Base-by-base conservation (phyloP, 192 early-diverging fungal genomes). In the Pilobolus umbonatus region DNA sequence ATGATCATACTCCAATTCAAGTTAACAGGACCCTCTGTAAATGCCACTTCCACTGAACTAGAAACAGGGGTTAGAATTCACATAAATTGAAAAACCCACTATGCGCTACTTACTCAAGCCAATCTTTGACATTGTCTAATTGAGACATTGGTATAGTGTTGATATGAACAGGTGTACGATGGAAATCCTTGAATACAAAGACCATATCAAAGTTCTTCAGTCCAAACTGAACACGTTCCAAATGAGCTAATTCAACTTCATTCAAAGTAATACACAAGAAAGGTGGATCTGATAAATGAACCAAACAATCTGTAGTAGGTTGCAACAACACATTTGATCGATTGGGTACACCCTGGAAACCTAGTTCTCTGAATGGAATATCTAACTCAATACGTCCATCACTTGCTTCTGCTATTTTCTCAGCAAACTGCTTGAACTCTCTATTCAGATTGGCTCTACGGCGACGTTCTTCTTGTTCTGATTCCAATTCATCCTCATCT, bases 131-230 rank as follows among this genome's bases (percentile, higher is more conserved):
- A 60, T 91, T 85, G 62, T 97, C 94, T 29, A 99, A 76, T 64
- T 94, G 86, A 46, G 81, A 83, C 75, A 90, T 89, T 9, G 92
- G 91, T 53, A 99, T 93, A 0, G 92, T 93, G 68, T 95, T 99
- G 72, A 99, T 89, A 55, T 99, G 95, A n/a, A 93, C 85, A 0
- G 90, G 88, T 1, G 92, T 68, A 49, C 89, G 77, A 38, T 79
- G 80, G 67, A 88, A 95, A 72, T 99, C 96, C 71, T 94, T 95
- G 80, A 92, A 95, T 4, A 97, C 84, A 77, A 97, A 92, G 8
- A 99, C 96, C 79, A 97, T 80, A 82, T 99, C 96, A 81, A 99
- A 99, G 75, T 95, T 96, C 80, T 94, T 93, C 31, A 97, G 77
- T 6, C 92, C 93, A 76, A 97, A 97, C 81, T 96, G 81, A 47